Percentiles rank a stretch among this genome's conserved stretches.
Conservation (phyloP, 768 basidiomycete genomes). For the Boletus rubropictus region DNA sequence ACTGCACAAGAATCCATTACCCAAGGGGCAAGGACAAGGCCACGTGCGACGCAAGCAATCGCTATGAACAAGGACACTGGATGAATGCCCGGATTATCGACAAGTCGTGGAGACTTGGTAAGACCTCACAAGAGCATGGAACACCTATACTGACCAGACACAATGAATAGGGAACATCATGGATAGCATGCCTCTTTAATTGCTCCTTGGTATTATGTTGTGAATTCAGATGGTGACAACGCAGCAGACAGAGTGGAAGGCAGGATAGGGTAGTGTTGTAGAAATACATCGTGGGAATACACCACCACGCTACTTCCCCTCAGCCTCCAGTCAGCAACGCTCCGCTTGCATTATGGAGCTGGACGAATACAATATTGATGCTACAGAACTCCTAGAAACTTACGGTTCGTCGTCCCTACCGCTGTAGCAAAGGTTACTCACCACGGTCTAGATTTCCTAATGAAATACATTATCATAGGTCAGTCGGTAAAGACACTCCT, state of each 20-base stretch:
- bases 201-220: slow-evolving; percentile 79
- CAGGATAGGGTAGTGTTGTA: no score
- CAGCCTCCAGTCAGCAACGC: not conserved
- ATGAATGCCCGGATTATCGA: slow-evolving; percentile 60
- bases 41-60: slow-evolving; percentile 72
- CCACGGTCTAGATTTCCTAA: slow-evolving; percentile 77
- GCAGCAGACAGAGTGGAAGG: slow-evolving; percentile 48
- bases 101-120: slow-evolving; percentile 56
- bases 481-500: slow-evolving; percentile 16
- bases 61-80: slow-evolving; percentile 88
- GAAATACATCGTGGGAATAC: slow-evolving; percentile 21
- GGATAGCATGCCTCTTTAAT: slow-evolving; percentile 86
- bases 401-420: slow-evolving; percentile 56
- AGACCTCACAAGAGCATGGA: slow-evolving; percentile 77
- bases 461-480: slow-evolving; percentile 99
- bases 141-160: slow-evolving; percentile 37
- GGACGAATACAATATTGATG: slow-evolving; percentile 70
- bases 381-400: slow-evolving; percentile 89
- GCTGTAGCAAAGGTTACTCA: slow-evolving; percentile 10
- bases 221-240: slow-evolving; percentile 54
- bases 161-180: slow-evolving; percentile 57
- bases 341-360: slow-evolving; percentile 43
- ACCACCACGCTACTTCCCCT: not conserved
- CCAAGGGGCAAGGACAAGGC: slow-evolving; percentile 70
- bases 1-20: slow-evolving; percentile 72